Conservation (phyloP, 2,329 filamentous ascomycete genomes). For the Hypoxylon sp. region DNA sequence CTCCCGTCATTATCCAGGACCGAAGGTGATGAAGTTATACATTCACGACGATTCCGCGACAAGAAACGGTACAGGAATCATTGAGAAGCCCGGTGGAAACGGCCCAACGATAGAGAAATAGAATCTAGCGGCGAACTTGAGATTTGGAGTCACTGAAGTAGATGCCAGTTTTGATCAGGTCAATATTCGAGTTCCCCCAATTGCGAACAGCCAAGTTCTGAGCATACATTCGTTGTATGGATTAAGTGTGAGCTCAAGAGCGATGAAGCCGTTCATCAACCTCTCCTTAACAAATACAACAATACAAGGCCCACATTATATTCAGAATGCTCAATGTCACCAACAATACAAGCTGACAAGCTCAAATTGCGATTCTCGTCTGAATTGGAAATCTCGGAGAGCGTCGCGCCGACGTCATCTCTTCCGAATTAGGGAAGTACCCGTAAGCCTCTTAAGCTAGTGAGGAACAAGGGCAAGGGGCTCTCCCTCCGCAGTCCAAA, state of each 20-base stretch:
- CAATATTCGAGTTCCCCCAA: not conserved
- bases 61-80: constrained; percentile 18
- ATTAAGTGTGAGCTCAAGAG: not conserved
- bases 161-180: not conserved
- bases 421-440: constrained; percentile 34
- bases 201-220: not conserved
- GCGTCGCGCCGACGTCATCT: constrained; percentile 44
- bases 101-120: constrained; percentile 1
- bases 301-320: not conserved
- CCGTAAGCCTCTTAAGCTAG: constrained; percentile 24
- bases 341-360: constrained; percentile 16
- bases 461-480: constrained; percentile 4
- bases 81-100: constrained; percentile 28
- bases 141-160: not conserved
- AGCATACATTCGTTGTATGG: not conserved
- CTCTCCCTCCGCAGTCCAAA: constrained; percentile 11
- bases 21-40: constrained; percentile 64
- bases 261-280: constrained; percentile 5
- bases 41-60: constrained; percentile 53
- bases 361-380: constrained; percentile 13
- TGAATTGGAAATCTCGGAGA: constrained; percentile 44
- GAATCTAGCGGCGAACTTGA: too few species aligned
- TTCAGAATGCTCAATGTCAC: not conserved
- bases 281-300: constrained; percentile 11
- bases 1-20: constrained; percentile 63